phyloP scores from a whole-genome alignment of 805 yeast genomes.

The Kluyveromyces nonfermentans region DNA sequence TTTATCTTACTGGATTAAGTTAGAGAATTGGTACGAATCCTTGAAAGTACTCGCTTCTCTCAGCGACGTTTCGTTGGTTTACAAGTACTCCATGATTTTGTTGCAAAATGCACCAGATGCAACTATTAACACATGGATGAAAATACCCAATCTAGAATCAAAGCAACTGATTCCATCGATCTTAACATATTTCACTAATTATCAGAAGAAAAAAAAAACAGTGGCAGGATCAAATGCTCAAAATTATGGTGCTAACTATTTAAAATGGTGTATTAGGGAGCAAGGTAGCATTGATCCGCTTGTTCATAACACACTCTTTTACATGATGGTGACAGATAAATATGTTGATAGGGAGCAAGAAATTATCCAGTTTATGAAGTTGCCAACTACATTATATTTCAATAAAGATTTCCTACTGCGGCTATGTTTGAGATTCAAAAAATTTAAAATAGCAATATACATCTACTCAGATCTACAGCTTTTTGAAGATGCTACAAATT shows the following conservation, averaged over 20 bases:
- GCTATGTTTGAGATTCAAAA: constrained; percentile 52
- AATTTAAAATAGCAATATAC: constrained; percentile 57
- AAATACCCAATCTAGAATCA: constrained; percentile 42
- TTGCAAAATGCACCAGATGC: constrained; percentile 56
- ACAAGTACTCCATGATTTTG: constrained; percentile 60
- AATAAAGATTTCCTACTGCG: constrained; percentile 72
- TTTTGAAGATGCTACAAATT: constrained; percentile 69
- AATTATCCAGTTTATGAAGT: constrained; percentile 42
- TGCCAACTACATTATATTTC: constrained; percentile 33
- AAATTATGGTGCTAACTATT: constrained; percentile 59
- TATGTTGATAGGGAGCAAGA: constrained; percentile 34
- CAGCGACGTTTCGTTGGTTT: constrained; percentile 41
- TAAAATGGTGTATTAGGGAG: constrained; percentile 44
- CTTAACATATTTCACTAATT: constrained; percentile 51
- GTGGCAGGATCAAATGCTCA: constrained; percentile 18
- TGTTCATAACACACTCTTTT: constrained; percentile 62
- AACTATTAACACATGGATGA: constrained; percentile 75
- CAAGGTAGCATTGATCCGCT: constrained; percentile 35
- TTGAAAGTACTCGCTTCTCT: constrained; percentile 45
- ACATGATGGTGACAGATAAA: constrained; percentile 46
- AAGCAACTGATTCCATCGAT: constrained; percentile 67
- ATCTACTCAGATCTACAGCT: constrained; percentile 60
- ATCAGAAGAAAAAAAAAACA: constrained; percentile 10
- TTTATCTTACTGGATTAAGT: constrained; percentile 55
- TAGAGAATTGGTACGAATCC: constrained; percentile 67